These are phyloP conservation scores for Termitomyces sp. DNA, from an alignment of 768 basidiomycete genomes.

Conservation along the genomic window DNA sequence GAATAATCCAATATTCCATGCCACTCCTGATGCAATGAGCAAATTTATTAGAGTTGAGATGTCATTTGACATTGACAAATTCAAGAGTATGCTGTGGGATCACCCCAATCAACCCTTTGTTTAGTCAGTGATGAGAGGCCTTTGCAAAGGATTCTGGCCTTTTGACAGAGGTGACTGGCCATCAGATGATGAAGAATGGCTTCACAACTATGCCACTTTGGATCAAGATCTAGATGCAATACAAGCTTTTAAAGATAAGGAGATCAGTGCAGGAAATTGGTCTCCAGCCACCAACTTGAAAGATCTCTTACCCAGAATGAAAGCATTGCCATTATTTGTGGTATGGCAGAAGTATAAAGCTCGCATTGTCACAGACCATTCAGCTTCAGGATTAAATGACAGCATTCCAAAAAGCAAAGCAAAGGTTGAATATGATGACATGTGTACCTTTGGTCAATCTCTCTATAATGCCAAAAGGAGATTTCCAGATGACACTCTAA, in stretches of 20 bases:
- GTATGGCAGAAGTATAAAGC: slow-evolving; percentile 26
- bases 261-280: slow-evolving; percentile 18
- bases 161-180: slow-evolving; percentile 24
- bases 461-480: too few relatives aligned
- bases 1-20: too few relatives aligned
- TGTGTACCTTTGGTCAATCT: slow-evolving; percentile 8
- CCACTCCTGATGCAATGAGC: too few relatives aligned
- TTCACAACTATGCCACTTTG: slow-evolving; percentile 14
- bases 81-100: too few relatives aligned
- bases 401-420: slow-evolving; percentile 9
- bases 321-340: slow-evolving; percentile 24
- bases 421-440: slow-evolving; percentile 12
- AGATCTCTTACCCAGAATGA: slow-evolving; percentile 25
- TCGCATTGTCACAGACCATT: not conserved
- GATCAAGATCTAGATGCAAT: not conserved
- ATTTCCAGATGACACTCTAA: too few relatives aligned
- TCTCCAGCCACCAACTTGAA: slow-evolving; percentile 9
- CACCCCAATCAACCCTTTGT: too few relatives aligned
- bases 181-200: not conserved
- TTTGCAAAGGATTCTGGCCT: slow-evolving; percentile 27
- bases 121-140: slow-evolving; percentile 20
- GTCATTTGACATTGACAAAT: too few relatives aligned
- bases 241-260: slow-evolving; percentile 16
- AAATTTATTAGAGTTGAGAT: too few relatives aligned
- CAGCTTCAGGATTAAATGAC: not conserved